These are phyloP conservation scores for Coemansia sp. DNA, from an alignment of 192 early-diverging fungal genomes.

Conservation along the genomic window DNA sequence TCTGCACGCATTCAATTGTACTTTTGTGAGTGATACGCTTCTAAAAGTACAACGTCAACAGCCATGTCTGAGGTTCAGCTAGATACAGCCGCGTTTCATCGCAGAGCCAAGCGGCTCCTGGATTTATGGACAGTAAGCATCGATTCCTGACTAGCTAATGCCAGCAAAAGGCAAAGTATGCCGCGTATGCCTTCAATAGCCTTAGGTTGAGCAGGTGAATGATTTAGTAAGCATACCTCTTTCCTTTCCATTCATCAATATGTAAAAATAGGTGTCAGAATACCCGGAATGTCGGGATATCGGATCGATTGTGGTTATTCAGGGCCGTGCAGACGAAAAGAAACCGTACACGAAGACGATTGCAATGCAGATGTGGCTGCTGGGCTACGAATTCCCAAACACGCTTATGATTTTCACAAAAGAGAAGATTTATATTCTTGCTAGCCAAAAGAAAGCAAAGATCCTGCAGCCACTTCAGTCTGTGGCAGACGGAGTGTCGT, in stretches of 20 bases:
- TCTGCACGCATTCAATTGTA: background rate
- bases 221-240: too few relatives aligned
- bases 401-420: constrained; percentile 76
- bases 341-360: constrained; percentile 52
- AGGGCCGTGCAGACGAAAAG: constrained; percentile 35
- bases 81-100: constrained; percentile 43
- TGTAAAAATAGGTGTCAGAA: background rate
- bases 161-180: background rate
- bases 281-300: constrained; percentile 8
- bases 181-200: too few relatives aligned
- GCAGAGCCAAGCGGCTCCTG: constrained; percentile 41
- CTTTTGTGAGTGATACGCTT: background rate
- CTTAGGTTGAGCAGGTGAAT: too few relatives aligned
- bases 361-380: constrained; percentile 77
- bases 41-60: background rate
- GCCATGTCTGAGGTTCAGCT: constrained; percentile 50
- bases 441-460: constrained; percentile 79
- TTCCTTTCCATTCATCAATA: background rate
- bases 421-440: constrained; percentile 75
- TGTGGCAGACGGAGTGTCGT: constrained; percentile 55
- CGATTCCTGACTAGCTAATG: background rate
- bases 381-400: constrained; percentile 90
- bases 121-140: constrained; percentile 34
- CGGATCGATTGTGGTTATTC: constrained; percentile 41
- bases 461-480: constrained; percentile 59